Percentiles rank a stretch among this genome's conserved stretches.
These are phyloP conservation scores for Pseudopediastrum boryanum DNA, from an alignment of 139 green algal genomes.

Conservation along the genomic window DNA sequence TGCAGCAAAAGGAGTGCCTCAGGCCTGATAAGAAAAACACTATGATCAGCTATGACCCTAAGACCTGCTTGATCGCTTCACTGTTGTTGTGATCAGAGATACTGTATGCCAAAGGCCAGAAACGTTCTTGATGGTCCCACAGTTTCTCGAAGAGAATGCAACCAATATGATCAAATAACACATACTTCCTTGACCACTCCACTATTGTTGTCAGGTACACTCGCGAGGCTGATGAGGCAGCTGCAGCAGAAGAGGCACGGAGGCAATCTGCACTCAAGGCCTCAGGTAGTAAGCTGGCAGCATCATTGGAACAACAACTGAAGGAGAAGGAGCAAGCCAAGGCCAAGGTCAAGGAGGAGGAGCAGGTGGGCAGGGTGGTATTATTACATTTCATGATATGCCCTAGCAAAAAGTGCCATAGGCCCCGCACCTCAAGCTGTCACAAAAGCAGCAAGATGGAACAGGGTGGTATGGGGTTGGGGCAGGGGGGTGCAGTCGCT, in stretches of 20 bases:
- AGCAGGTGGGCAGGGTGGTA: conserved; percentile 33
- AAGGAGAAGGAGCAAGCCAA: conserved; percentile 10
- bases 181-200: neutral
- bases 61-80: neutral
- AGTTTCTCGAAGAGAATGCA: no score
- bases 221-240: conserved; percentile 25
- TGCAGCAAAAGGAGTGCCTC: conserved; percentile 37
- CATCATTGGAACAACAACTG: conserved; percentile 23
- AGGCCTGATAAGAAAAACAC: no score
- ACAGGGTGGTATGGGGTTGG: no score
- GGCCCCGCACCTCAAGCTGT: no score
- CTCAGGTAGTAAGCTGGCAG: conserved; percentile 3
- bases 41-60: neutral
- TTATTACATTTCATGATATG: no score
- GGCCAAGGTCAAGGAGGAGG: conserved; percentile 14
- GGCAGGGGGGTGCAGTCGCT: no score
- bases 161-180: no score
- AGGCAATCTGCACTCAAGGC: conserved; percentile 23
- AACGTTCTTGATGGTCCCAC: no score
- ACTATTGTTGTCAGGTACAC: conserved; percentile 24
- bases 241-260: conserved; percentile 36
- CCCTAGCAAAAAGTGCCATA: no score
- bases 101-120: no score
- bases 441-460: no score
- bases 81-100: neutral